These are phyloP conservation scores for Conringia planisiliqua DNA, from an alignment of 345 rosid genomes.

Conservation along the genomic window DNA sequence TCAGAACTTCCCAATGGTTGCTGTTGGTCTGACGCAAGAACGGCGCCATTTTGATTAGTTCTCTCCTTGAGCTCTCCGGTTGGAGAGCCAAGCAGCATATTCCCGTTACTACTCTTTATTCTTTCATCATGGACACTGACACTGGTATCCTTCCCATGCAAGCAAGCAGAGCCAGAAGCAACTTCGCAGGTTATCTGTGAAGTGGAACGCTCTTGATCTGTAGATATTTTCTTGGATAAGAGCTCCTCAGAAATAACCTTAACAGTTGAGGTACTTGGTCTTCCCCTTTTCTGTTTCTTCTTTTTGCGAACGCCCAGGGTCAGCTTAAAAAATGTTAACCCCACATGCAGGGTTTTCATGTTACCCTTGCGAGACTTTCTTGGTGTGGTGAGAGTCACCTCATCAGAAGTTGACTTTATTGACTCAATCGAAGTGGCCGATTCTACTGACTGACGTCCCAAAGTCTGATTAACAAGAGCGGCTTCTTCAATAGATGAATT, in stretches of 20 bases:
- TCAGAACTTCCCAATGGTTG: conserved; percentile 12
- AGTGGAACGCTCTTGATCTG: conserved; percentile 53
- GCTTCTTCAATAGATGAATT: conserved; percentile 24
- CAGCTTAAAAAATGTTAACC: conserved; percentile 45
- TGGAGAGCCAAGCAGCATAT: conserved; percentile 22
- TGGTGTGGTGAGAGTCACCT: conserved; percentile 19
- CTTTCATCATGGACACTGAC: conserved; percentile 11
- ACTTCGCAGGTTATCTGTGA: conserved; percentile 33
- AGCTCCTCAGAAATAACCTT: conserved; percentile 36
- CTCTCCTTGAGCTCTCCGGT: conserved; percentile 39
- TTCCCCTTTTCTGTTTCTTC: conserved; percentile 54
- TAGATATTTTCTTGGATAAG: conserved; percentile 26
- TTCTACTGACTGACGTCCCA: conserved; percentile 16
- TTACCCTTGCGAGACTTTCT: conserved; percentile 47
- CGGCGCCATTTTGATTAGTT: conserved; percentile 43
- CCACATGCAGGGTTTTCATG: conserved; percentile 34
- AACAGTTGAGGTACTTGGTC: conserved; percentile 13
- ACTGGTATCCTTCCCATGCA: conserved; percentile 28
- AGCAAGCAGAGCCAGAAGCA: conserved; percentile 20
- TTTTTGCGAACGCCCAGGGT: conserved; percentile 41
- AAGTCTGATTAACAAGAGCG: conserved; percentile 26
- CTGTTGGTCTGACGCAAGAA: conserved; percentile 38
- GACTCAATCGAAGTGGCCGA: conserved; percentile 18
- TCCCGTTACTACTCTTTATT: conserved; percentile 17
- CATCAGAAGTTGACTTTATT: conserved; percentile 21